Evolutionary conservation across 768 basidiomycete genomes (phyloP), one percentile per base, ranked within the genome.

Genomic region (Mycena indigotica): DNA sequence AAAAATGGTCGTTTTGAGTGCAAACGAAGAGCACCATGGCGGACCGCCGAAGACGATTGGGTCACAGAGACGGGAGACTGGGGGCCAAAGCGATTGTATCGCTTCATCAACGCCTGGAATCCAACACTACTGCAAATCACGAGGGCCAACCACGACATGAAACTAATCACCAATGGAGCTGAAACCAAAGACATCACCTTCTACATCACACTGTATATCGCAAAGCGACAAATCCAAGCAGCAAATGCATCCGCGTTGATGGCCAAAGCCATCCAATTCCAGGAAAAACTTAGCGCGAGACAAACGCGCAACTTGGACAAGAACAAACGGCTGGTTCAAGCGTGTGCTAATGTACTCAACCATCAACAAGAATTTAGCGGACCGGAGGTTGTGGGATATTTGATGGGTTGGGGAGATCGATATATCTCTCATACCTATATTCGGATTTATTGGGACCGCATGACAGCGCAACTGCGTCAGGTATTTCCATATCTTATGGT

Each of bases 331-430:
- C 65, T 78, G 4, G 57, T 80, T 0, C 66, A 71, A 28, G 64
- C 70, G 2, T 75, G 75, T 28, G 62, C 69, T 0, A 74, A 77
- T 41, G 55, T 67, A 0, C 38, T 81, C 1, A 73, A 66, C 19
- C 26, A 65, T 0, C 56, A 75, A 19, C 68, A 74, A 32, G 79
- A 81, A 54, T 67, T 78, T 10, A 70, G 73, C 16, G 75, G 67
- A 0, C 72, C 73, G 0, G 74, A 75, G 56, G 69, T 77, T 0
- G 67, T 78, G 0, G 67, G 66, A 6, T 75, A 78, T 46, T 44
- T 81, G 0, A 79, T 77, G 75, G 77, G 75, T 2, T 78, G 74
- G 76, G 73, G 72, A 0, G 78, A 80, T 48, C 46, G 57, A 0
- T 76, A 66, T 24, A 51, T 63, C 17, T 80, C 77, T 0, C 79